Evolutionary conservation across 148 eudicot species (phyloP), one percentile per base, ranked within the genome.

Genomic region (Fallopia convolvulus): DNA sequence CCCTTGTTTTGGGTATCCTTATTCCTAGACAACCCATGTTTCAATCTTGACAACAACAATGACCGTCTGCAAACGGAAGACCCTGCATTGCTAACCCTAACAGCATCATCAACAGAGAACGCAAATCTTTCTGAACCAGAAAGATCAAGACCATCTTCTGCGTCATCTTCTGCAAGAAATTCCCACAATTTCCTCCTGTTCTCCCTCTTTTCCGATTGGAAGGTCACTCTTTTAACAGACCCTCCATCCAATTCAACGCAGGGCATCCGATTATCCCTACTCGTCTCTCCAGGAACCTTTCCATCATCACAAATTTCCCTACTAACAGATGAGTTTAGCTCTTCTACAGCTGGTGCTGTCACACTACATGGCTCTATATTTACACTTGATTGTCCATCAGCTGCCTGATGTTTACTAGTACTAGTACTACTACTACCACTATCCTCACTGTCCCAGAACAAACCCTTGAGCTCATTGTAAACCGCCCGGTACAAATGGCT

Each of bases 121-220:
- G 99, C 99, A 84, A 92, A 95, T 77, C 99, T 91, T 77, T 93
- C 98, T 0, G 99, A 95, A 60, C 99, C 99, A 0, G 99, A 95
- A 50, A 95, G 86, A 90, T 95, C 99, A 74, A 95, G 90, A 70
- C 99, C 99, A 36, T 93, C 97, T 66, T 90, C 99, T 10, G 87
- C 86, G 48, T 95, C 90, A 61, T 88, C 90, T 82, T 95, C 97
- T 0, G 96, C 97, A 10, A 95, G 80, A 86, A 76, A 95, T 74
- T 95, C 97, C 99, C 98, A 95, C 79, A 95, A 88, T 79, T 92
- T 85, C 77, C 93, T 92, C 85, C 97, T 83, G 26, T 76, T 84
- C 72, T 79, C 85, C 78, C 77, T 87, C 80, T 74, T 82, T 48
- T 87, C 84, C 13, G 79, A 63, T 63, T 89, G 82, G 77, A 93